Evolutionary conservation across 352 stramenopile genomes (phyloP).

Genomic region (Nothophytophthora sp.): DNA sequence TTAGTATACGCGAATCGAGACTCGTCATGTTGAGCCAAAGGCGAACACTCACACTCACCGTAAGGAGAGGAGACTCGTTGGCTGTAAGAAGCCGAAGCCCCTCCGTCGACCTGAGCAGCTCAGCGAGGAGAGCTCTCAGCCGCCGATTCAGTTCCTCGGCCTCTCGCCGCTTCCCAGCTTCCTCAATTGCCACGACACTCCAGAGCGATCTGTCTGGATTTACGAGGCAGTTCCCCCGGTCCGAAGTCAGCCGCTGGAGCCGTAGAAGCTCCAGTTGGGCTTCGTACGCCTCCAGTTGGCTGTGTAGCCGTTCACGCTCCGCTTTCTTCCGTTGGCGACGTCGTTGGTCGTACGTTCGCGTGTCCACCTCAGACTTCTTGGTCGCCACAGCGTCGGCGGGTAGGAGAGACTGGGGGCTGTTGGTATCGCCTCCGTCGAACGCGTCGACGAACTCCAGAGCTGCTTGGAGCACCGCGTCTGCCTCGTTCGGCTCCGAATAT

Average conservation of each 20-base stretch:
- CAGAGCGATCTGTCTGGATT: conserved; percentile 18
- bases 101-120: conserved; percentile 3
- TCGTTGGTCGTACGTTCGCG: neutral
- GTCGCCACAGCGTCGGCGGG: neutral
- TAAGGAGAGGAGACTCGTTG: conserved; percentile 1
- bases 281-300: conserved; percentile 9
- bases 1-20: too few species aligned
- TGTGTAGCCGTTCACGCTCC: conserved; percentile 6
- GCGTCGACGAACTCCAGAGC: conserved; percentile 12
- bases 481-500: conserved; percentile 1
- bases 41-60: conserved; percentile 3
- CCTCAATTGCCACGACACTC: neutral
- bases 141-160: conserved; percentile 17
- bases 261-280: conserved; percentile 10
- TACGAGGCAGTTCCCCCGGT: neutral
- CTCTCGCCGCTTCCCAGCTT: conserved; percentile 13
- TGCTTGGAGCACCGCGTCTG: conserved; percentile 9
- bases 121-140: conserved; percentile 3
- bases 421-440: neutral
- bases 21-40: too few species aligned
- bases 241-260: neutral
- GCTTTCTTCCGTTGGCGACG: conserved; percentile 14
- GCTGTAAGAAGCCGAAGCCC: neutral
- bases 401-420: neutral
- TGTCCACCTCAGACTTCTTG: neutral